Conservation (phyloP, 345 rosid genomes). For the Corchorus olitorius region DNA sequence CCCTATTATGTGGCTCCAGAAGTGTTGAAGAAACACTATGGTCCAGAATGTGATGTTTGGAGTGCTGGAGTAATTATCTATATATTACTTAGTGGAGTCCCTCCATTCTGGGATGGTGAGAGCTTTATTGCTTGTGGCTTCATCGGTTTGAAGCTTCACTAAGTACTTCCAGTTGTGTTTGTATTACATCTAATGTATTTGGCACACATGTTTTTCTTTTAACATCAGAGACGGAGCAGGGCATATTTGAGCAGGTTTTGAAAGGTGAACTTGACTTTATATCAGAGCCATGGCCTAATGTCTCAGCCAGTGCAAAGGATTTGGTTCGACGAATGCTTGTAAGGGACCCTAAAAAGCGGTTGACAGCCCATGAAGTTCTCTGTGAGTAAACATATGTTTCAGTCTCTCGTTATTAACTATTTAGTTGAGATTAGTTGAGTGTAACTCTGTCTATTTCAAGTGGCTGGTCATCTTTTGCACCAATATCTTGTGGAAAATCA, state of each 20-base stretch:
- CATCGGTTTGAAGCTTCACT: neutral
- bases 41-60: slow-evolving; percentile 95
- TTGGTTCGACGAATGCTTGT: slow-evolving; percentile 82
- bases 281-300: slow-evolving; percentile 97
- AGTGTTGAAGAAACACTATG: slow-evolving; percentile 81
- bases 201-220: slow-evolving; percentile 21
- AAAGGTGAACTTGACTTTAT: slow-evolving; percentile 85
- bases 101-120: slow-evolving; percentile 99
- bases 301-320: slow-evolving; percentile 89
- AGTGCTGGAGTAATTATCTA: slow-evolving; percentile 96
- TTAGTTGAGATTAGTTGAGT: neutral
- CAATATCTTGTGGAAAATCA: neutral
- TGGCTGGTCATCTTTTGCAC: slow-evolving; percentile 4
- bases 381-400: slow-evolving; percentile 50
- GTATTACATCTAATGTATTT: slow-evolving; percentile 23
- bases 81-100: slow-evolving; percentile 87
- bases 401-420: neutral
- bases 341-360: slow-evolving; percentile 78
- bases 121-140: slow-evolving; percentile 5
- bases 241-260: slow-evolving; percentile 94
- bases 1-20: slow-evolving; percentile 99
- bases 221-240: slow-evolving; percentile 86
- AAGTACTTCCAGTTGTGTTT: slow-evolving; percentile 19
- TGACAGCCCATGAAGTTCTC: slow-evolving; percentile 89
- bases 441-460: neutral